Evolutionary conservation across 1,284 basidiomycete genomes (phyloP), one percentile per base, ranked within the genome.

Genomic region (Ustilago trichophora): DNA sequence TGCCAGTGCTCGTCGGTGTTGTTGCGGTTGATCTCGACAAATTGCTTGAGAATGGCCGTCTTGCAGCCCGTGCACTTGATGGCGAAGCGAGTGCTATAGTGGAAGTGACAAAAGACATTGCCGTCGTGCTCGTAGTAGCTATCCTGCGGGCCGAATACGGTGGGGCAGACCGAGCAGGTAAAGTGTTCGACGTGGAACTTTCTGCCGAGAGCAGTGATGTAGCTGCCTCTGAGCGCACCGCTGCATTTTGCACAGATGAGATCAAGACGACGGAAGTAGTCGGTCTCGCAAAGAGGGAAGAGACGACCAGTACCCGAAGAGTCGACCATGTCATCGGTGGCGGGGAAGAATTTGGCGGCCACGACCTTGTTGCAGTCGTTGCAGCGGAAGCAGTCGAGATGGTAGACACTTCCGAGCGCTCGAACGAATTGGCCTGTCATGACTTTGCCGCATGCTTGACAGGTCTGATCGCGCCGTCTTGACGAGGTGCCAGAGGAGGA

Each of bases 121-220:
- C 90, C 90, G 67, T 92, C 91, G 80, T 98, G 96, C 83, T 99
- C 95, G 82, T 99, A 99, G 84, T 98, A 99, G 57, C 92, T 96
- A 83, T 98, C 96, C 80, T 95, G 92, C 5, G 95, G 93, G 8
- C 96, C 96, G 81, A 99, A 98, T 22, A 97, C 87, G 19, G 91
- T 94, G 29, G 93, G 87, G 83, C 96, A 98, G 59, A 96, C 88
- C 5, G 93, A 97, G 84, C 95, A 99, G 37, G 95, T 97, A 80
- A 99, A 99, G 83, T 98, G 96, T 83, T 99, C 96, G 73, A 98
- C 94, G 83, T 99, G 96, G 83, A 90, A 99, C 83, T 99, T 99
- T 85, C 93, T 93, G 84, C 96, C 95, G 85, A 96, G 94, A 33
- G 96, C 96, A 16, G 96, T 99, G 83, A 99, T 98, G 81, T 99